phyloP scores from a whole-genome alignment of 2,329 filamentous ascomycete genomes.

The Triangularia verruculosa region DNA sequence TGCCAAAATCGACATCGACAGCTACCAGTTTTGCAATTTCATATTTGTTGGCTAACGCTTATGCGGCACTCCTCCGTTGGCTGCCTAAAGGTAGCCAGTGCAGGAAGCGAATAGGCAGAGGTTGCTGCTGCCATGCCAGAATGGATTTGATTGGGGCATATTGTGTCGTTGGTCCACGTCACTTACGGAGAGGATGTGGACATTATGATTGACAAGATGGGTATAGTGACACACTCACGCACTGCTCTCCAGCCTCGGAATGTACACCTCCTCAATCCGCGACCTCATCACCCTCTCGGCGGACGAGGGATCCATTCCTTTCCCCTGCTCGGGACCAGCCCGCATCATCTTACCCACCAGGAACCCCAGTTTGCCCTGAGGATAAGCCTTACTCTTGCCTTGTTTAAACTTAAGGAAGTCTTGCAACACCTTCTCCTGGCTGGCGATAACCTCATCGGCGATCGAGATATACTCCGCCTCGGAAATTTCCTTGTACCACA shows the following conservation, averaged over 20 bases:
- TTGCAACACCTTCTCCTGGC: conserved; percentile 45
- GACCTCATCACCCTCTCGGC: conserved; percentile 47
- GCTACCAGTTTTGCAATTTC: too few relatives aligned
- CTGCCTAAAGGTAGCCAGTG: too few relatives aligned
- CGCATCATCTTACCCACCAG: conserved; percentile 59
- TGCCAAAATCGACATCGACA: too few relatives aligned
- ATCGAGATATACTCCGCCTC: conserved; percentile 47
- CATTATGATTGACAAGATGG: too few relatives aligned
- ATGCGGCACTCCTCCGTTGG: too few relatives aligned
- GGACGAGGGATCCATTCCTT: conserved; percentile 47
- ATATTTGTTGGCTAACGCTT: too few relatives aligned
- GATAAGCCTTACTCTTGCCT: conserved; percentile 38
- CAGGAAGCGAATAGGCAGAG: too few relatives aligned
- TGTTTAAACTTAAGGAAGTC: conserved; percentile 43
- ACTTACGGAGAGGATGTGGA: too few relatives aligned
- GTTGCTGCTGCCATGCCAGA: too few relatives aligned
- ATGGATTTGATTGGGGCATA: too few relatives aligned
- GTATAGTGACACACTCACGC: too few relatives aligned
- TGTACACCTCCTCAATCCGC: conserved; percentile 23
- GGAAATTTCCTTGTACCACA: conserved; percentile 56
- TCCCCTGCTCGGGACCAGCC: conserved; percentile 48
- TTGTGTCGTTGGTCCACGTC: too few relatives aligned
- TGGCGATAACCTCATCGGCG: conserved; percentile 43
- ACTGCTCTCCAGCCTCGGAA: not conserved
- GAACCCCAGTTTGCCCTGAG: conserved; percentile 59